Evolutionary conservation across 208 protist genomes (phyloP), one percentile per base, ranked within the genome.

Genomic region (Balamuthia mandrillaris): DNA sequence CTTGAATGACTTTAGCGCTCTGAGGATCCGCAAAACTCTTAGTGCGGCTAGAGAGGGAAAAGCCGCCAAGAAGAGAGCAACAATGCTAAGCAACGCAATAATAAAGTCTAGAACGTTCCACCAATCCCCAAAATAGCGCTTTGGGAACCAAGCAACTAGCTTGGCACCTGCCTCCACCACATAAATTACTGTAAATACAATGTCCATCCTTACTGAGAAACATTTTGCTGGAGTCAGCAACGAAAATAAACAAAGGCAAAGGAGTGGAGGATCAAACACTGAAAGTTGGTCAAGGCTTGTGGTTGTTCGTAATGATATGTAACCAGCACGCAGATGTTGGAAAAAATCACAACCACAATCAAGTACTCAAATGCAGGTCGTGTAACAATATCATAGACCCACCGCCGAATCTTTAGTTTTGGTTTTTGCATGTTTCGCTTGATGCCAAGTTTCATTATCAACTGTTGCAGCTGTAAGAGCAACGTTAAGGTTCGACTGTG

Each of bases 241-340:
- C n/a, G n/a, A n/a, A n/a, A n/a, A n/a, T n/a, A n/a, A n/a, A n/a
- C n/a, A n/a, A n/a, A n/a, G n/a, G n/a, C n/a, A n/a, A n/a, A n/a
- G n/a, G 16, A 21, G 58, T 65, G 24, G 58, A 65, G 58, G 49
- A 14, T 54, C 49, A 24, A 21, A 14, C 21, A 21, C 16, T n/a
- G 18, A 14, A 24, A 21, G 16, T 54, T 54, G 49, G 49, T 74
- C 90, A 95, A 93, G 61, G 87, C 81, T n/a, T n/a, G n/a, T n/a
- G n/a, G n/a, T n/a, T n/a, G n/a, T n/a, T n/a, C n/a, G 77, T 96
- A 95, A 92, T 92, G 96, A 87, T 96, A 88, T 35, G 95, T 88
- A 27, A 92, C 87, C 95, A 97, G 96, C 3, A 92, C 94, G 60
- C 95, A 47, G 75, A 95, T 88, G 90, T 97, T 96, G 74, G 77